phyloP scores from a whole-genome alignment of 176 grass and related monocot species.

The Oryza meyeriana region DNA sequence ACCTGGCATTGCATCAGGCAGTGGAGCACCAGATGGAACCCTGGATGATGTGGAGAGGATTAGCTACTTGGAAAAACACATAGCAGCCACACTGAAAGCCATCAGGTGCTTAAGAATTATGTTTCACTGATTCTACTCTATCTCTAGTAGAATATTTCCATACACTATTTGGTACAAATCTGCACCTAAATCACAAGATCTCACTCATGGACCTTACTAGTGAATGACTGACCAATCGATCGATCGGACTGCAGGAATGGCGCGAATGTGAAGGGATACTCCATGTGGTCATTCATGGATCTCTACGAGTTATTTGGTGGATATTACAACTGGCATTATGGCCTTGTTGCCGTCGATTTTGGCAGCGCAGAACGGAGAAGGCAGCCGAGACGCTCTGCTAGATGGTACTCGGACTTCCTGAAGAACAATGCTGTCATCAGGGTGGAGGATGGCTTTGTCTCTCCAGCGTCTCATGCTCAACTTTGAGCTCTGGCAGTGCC shows the following conservation, averaged over 20 bases:
- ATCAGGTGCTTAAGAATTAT: constrained; percentile 26
- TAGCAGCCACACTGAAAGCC: constrained; percentile 31
- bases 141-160: neutral
- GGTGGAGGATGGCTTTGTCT: neutral
- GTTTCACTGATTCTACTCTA: neutral
- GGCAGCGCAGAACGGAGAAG: constrained; percentile 27
- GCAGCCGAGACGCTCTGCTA: constrained; percentile 38
- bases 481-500: neutral
- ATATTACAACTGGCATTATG: constrained; percentile 23
- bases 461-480: neutral
- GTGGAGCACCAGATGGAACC: constrained; percentile 12
- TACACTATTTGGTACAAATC: neutral
- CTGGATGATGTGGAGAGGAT: constrained; percentile 40
- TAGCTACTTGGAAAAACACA: constrained; percentile 30
- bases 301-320: constrained; percentile 45
- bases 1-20: constrained; percentile 6
- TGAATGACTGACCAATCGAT: neutral
- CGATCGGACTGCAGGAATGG: constrained; percentile 34
- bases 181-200: neutral
- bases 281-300: constrained; percentile 61
- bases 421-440: constrained; percentile 39
- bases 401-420: constrained; percentile 52
- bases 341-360: constrained; percentile 51
- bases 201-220: neutral
- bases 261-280: constrained; percentile 49